Evolutionary conservation across 345 rosid species (phyloP).

Genomic region (Aethionema arabicum): DNA sequence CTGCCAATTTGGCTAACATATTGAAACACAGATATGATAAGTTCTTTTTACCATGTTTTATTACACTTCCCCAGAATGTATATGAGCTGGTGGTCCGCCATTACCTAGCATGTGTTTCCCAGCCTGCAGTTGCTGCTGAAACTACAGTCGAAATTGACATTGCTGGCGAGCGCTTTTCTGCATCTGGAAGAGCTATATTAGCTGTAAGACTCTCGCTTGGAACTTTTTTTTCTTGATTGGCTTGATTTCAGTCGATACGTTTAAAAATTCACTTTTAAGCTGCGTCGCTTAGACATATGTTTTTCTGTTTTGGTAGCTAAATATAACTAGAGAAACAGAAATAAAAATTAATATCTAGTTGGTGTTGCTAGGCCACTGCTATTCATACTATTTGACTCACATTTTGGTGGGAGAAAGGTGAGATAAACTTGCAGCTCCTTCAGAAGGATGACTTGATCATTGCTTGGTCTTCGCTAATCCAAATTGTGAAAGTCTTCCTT

Average conservation of each 20-base stretch:
- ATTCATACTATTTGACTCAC: background rate
- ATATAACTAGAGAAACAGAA: constrained; percentile 8
- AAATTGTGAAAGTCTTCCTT: constrained; percentile 2
- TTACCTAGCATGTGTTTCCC: constrained; percentile 95
- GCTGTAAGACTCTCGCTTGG: constrained; percentile 56
- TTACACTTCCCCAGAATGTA: constrained; percentile 54
- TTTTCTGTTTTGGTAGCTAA: constrained; percentile 14
- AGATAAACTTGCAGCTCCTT: constrained; percentile 3
- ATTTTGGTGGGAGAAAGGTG: constrained; percentile 2
- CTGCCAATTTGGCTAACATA: constrained; percentile 23
- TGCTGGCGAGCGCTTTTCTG: constrained; percentile 83
- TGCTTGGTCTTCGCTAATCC: constrained; percentile 2
- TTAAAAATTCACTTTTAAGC: background rate
- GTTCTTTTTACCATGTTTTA: background rate
- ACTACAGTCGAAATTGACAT: constrained; percentile 93
- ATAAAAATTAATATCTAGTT: background rate
- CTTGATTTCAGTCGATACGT: constrained; percentile 10
- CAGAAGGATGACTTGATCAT: background rate
- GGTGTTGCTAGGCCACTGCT: background rate
- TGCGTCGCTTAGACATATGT: constrained; percentile 19
- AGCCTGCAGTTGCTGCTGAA: constrained; percentile 97
- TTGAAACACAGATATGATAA: constrained; percentile 1
- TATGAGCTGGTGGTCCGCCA: constrained; percentile 97
- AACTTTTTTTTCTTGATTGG: background rate
- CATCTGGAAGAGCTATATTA: constrained; percentile 86